These are phyloP conservation scores for Ceriops tagal DNA, from an alignment of 345 rosid species.

Conservation along the genomic window DNA sequence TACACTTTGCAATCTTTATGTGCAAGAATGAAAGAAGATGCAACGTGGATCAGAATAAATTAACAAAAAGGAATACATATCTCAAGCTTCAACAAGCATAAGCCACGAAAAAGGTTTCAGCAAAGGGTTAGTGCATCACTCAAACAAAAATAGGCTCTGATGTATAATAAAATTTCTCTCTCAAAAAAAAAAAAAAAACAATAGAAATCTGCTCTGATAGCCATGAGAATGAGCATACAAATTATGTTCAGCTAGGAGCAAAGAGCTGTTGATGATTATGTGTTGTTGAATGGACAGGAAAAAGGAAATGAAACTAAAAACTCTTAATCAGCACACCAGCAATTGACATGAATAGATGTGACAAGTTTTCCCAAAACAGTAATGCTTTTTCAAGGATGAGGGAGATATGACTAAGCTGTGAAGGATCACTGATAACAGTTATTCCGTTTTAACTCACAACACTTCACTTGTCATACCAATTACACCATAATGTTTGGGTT, in stretches of 20 bases:
- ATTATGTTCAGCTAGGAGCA: neutral
- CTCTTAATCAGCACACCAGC: neutral
- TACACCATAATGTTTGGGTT: neutral
- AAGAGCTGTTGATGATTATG: neutral
- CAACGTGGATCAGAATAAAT: neutral
- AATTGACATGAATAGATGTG: neutral
- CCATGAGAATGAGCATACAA: neutral
- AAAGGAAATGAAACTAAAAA: neutral
- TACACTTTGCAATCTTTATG: neutral
- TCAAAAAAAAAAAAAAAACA: neutral
- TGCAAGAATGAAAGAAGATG: neutral
- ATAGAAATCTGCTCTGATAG: neutral
- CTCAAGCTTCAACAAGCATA: constrained; percentile 8
- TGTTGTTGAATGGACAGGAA: neutral
- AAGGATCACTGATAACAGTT: neutral
- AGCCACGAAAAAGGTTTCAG: neutral
- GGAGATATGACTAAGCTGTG: neutral
- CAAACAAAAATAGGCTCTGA: neutral
- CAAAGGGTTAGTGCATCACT: neutral
- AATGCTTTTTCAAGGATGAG: neutral
- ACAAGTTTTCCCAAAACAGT: neutral
- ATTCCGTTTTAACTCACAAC: neutral
- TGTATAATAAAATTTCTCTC: neutral
- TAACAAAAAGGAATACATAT: constrained; percentile 2
- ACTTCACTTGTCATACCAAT: neutral